Base-by-base conservation (phyloP, 2,329 filamentous ascomycete species). In the Monosporascus sp. region DNA sequence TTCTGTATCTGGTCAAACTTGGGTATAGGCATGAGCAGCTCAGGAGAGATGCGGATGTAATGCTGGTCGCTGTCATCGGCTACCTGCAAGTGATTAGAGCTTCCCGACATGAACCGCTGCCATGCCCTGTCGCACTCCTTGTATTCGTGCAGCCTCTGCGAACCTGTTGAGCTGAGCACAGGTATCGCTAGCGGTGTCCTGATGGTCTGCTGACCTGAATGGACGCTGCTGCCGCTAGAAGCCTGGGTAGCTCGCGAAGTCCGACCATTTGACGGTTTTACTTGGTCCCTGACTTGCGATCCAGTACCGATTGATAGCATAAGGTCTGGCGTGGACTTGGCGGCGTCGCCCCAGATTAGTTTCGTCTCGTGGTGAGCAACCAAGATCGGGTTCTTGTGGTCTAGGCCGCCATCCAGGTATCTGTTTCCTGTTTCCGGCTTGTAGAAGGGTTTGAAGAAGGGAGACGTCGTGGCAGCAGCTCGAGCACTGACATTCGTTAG, bases 241-340 rank as follows among this genome's bases (percentile, higher is more conserved):
- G 60, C 43, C 22, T 48, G 43, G 17, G 43, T 46, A 22, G 43
- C 43, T 27, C 43, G 43, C 17, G 43, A 46, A n/a, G 43, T 46
- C n/a, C 43, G 43, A 8, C 43, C 43, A 18, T 46, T 46, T 8
- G 43, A 46, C 43, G 43, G 43, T 24, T 18, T 25, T 17, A 27
- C 43, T 27, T 46, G 52, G 47, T 68, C 65, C 5, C 65, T 63
- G 9, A 66, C 57, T 43, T 65, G 66, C 17, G 62, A 59, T 9
- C 65, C 66, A 1, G 63, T 52, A n/a, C 66, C 66, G 20, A 68
- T 54, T 3, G 64, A 68, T 15, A 68, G 59, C 45, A 67, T 47
- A 3, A 68, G 48, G 44, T 68, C 66, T 2, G 65, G 64, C 14
- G 59, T 56, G 15, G 52, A 31, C 9, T 60, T 49, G 14, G 59